Evolutionary conservation across 2,329 filamentous ascomycete genomes (phyloP).

Genomic region (Trichophaea hybrida): DNA sequence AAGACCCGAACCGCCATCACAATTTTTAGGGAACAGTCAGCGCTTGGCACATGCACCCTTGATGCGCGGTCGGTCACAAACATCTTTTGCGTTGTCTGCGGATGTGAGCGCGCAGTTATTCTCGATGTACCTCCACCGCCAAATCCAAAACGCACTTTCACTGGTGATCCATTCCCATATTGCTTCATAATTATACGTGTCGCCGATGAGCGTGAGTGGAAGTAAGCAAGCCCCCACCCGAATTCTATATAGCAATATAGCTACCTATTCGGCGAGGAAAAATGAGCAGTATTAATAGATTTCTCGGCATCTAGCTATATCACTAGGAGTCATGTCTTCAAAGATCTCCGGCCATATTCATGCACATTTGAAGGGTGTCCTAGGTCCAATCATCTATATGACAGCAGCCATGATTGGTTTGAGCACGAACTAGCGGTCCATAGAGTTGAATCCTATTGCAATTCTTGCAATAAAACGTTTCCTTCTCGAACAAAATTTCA

Average conservation of each 20-base stretch:
- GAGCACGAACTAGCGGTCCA: constrained; percentile 24
- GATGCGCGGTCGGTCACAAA: background rate
- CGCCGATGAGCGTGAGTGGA: background rate
- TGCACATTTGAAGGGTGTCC: constrained; percentile 25
- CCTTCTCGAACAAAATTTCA: background rate
- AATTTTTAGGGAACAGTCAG: background rate
- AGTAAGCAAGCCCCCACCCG: background rate
- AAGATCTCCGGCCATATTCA: constrained; percentile 27
- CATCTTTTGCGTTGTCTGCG: background rate
- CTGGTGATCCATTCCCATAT: constrained; percentile 27
- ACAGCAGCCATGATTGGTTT: constrained; percentile 24
- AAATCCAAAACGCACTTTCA: constrained; percentile 12
- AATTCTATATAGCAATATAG: background rate
- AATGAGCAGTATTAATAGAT: background rate
- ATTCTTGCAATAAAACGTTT: constrained; percentile 8
- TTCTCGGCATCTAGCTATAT: background rate
- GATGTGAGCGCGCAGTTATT: background rate
- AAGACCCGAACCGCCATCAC: background rate
- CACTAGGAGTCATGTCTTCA: constrained; percentile 26
- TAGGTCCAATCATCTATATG: constrained; percentile 18
- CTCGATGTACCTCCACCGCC: constrained; percentile 24
- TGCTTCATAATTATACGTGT: constrained; percentile 24
- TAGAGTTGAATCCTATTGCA: constrained; percentile 22
- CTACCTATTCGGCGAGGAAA: no score
- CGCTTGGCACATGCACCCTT: background rate